Evolutionary conservation across 1,284 basidiomycete species (phyloP).

Genomic region (Trichosporon faecale): DNA sequence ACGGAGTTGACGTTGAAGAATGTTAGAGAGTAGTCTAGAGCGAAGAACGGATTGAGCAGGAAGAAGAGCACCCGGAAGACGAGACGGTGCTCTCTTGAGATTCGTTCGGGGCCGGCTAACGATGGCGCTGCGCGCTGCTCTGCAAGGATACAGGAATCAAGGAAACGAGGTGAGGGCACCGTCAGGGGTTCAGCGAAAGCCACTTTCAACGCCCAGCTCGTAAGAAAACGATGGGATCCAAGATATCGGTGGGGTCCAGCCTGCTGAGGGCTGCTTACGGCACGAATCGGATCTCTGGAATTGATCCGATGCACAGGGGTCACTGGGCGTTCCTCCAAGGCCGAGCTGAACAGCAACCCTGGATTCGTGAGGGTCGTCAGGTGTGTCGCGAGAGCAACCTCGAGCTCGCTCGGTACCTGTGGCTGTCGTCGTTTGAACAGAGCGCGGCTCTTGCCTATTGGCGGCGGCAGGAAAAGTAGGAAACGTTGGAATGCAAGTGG

Average conservation of each 20-base stretch:
- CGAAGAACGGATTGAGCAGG: not conserved
- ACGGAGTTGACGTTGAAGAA: not conserved
- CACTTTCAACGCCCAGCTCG: not conserved
- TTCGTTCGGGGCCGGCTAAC: not conserved
- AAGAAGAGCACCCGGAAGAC: not conserved
- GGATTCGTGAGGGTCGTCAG: not conserved
- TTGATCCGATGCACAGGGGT: slow-evolving; percentile 3
- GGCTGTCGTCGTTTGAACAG: not conserved
- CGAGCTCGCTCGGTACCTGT: not conserved
- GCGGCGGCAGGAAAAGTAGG: not conserved
- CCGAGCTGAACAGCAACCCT: not conserved
- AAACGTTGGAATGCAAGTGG: not conserved
- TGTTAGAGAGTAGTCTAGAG: not conserved
- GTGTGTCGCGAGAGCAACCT: not conserved
- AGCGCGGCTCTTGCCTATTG: not conserved
- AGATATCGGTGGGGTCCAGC: not conserved
- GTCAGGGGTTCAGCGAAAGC: not conserved
- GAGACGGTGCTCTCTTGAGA: not conserved
- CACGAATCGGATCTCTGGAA: slow-evolving; percentile 11
- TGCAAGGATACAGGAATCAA: not conserved
- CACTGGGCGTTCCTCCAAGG: not conserved
- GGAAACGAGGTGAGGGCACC: not conserved
- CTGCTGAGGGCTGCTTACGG: not conserved
- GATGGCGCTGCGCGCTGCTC: not conserved
- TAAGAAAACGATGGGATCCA: not conserved